A percentile compares a stretch with the other conserved stretches of the same genome.
Conservation (phyloP, 768 basidiomycete species). For the Termitomyces sp. region DNA sequence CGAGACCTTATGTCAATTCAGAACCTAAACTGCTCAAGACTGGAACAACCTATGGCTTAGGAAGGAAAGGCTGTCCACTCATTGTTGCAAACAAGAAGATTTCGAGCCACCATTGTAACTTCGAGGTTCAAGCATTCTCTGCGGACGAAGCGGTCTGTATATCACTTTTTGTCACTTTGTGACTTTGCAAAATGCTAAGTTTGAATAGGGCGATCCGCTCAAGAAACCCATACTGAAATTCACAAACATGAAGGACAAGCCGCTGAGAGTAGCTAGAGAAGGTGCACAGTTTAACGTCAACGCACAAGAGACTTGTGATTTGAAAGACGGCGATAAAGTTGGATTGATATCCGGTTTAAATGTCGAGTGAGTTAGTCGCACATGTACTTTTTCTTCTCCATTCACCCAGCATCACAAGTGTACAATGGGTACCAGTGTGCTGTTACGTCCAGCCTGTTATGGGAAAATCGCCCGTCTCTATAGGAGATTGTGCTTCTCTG, state of each 20-base stretch:
- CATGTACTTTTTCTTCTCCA: background rate
- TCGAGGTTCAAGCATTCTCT: slow-evolving; percentile 49
- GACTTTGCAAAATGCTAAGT: background rate
- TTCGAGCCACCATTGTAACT: slow-evolving; percentile 55
- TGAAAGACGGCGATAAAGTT: slow-evolving; percentile 53
- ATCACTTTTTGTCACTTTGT: background rate
- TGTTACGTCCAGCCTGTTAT: slow-evolving; percentile 39
- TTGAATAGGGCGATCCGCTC: slow-evolving; percentile 42
- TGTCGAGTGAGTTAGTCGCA: slow-evolving; percentile 37
- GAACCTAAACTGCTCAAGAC: slow-evolving; percentile 59
- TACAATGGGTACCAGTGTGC: slow-evolving; percentile 46
- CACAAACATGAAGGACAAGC: slow-evolving; percentile 42
- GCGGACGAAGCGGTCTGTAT: slow-evolving; percentile 51
- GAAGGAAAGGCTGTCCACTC: slow-evolving; percentile 51
- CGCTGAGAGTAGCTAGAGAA: slow-evolving; percentile 36
- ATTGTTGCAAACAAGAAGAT: slow-evolving; percentile 57
- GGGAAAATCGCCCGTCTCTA: slow-evolving; percentile 29
- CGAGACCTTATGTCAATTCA: slow-evolving; percentile 4
- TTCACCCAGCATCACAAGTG: slow-evolving; percentile 23
- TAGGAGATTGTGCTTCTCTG: slow-evolving; percentile 43
- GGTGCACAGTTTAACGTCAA: slow-evolving; percentile 29
- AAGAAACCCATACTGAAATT: slow-evolving; percentile 45
- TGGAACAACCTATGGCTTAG: slow-evolving; percentile 46
- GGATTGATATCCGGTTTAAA: slow-evolving; percentile 36
- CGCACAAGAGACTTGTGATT: slow-evolving; percentile 28